phyloP scores from a whole-genome alignment of 139 green algal genomes.

The Haematococcus lacustris region DNA sequence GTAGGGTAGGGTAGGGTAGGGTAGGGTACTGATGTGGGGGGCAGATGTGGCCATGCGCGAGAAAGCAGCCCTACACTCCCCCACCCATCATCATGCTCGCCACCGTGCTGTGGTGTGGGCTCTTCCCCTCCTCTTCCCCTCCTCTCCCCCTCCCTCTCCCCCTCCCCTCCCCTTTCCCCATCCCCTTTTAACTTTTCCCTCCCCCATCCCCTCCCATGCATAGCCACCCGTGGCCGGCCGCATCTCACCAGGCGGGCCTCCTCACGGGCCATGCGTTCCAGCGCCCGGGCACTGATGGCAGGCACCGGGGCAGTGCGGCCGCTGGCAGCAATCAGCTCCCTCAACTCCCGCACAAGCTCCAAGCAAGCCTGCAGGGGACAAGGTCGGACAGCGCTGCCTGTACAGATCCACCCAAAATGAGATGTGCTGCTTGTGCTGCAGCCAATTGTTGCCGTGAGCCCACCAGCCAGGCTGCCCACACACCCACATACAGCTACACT shows the following conservation, averaged over 20 bases:
- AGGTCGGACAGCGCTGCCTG: not conserved
- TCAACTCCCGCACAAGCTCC: conserved; percentile 40
- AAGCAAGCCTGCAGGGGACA: not conserved
- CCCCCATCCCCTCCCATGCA: conserved; percentile 1
- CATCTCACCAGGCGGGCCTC: conserved; percentile 18
- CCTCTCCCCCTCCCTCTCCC: no score
- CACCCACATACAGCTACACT: no score
- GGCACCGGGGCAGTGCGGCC: conserved; percentile 49
- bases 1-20: no score
- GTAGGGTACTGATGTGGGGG: no score
- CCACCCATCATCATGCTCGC: not conserved
- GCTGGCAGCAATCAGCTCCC: conserved; percentile 27
- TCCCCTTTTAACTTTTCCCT: not conserved
- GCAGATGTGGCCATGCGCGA: no score
- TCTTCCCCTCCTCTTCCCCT: conserved; percentile 3
- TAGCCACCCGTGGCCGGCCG: not conserved
- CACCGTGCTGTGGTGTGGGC: not conserved
- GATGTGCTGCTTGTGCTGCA: not conserved
- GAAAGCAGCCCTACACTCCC: not conserved
- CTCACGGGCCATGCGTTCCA: conserved; percentile 25
- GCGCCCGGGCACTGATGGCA: conserved; percentile 34
- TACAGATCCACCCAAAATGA: not conserved
- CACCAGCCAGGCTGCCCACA: not conserved
- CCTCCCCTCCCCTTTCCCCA: no score
- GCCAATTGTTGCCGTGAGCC: no score